Conservation (phyloP, 352 stramenopile species). For the Phytophthora tubulina region DNA sequence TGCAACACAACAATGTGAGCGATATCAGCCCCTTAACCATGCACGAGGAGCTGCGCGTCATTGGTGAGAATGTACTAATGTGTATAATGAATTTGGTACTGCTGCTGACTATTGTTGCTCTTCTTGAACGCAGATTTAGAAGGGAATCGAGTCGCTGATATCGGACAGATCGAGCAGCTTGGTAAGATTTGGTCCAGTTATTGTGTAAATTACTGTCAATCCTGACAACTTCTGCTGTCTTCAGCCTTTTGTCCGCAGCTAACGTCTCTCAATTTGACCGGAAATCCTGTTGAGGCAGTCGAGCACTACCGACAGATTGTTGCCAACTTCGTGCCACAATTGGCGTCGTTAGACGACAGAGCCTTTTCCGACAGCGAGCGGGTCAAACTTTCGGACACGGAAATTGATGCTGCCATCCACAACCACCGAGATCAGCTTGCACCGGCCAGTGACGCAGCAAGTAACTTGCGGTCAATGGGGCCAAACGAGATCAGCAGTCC, state of each 20-base stretch:
- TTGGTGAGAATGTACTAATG: conserved; percentile 48
- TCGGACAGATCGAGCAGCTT: conserved; percentile 83
- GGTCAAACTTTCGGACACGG: conserved; percentile 53
- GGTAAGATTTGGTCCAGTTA: conserved; percentile 38
- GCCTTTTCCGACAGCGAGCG: conserved; percentile 50
- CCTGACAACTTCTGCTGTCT: background rate
- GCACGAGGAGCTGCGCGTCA: conserved; percentile 85
- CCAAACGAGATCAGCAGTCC: conserved; percentile 32
- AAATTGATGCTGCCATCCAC: conserved; percentile 60
- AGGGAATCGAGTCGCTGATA: conserved; percentile 74
- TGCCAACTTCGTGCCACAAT: conserved; percentile 77
- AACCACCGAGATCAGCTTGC: conserved; percentile 30
- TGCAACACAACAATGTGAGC: conserved; percentile 80
- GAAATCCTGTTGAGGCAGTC: conserved; percentile 75
- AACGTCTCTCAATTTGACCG: conserved; percentile 61
- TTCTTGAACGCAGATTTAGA: conserved; percentile 59
- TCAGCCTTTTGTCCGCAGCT: conserved; percentile 77
- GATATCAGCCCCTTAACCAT: conserved; percentile 87
- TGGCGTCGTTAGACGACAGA: conserved; percentile 66
- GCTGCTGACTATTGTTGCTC: conserved; percentile 2
- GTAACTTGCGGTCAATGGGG: background rate
- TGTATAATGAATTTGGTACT: background rate
- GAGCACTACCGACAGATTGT: conserved; percentile 72
- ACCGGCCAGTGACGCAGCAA: background rate
- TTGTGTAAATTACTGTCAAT: background rate